Conservation (phyloP, 257 asterid species). For the Lycium barbarum region DNA sequence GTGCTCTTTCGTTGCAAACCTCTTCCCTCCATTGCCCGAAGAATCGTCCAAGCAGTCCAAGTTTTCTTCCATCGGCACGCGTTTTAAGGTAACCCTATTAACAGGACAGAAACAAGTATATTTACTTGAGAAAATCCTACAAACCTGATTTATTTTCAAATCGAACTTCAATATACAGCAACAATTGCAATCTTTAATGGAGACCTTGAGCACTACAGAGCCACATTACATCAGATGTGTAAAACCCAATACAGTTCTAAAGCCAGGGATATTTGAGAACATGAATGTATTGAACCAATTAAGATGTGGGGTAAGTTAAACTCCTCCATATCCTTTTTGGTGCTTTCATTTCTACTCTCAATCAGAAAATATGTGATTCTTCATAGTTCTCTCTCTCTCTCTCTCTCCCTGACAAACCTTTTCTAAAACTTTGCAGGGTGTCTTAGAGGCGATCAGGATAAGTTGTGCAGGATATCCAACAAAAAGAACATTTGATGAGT, state of each 20-base stretch:
- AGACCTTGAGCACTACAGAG: slow-evolving; percentile 86
- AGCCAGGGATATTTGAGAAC: slow-evolving; percentile 97
- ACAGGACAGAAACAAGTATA: slow-evolving; percentile 15
- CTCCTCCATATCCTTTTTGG: slow-evolving; percentile 20
- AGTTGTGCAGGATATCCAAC: slow-evolving; percentile 99
- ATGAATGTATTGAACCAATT: slow-evolving; percentile 82
- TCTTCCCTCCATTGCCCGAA: slow-evolving; percentile 78
- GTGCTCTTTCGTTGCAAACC: slow-evolving; percentile 77
- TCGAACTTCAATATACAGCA: slow-evolving; percentile 60
- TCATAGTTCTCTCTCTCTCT: slow-evolving; percentile 28
- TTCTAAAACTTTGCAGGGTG: slow-evolving; percentile 69
- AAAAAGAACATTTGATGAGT: slow-evolving; percentile 89
- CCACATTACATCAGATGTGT: slow-evolving; percentile 98
- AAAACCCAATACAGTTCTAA: slow-evolving; percentile 84
- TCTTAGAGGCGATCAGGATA: slow-evolving; percentile 93
- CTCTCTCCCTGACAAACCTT: slow-evolving; percentile 33
- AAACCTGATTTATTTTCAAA: slow-evolving; percentile 30
- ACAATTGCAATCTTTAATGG: slow-evolving; percentile 95
- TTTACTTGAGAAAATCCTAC: slow-evolving; percentile 31
- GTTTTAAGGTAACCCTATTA: slow-evolving; percentile 76
- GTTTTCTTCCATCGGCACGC: slow-evolving; percentile 93
- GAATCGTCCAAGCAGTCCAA: slow-evolving; percentile 89
- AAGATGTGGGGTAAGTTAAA: slow-evolving; percentile 88
- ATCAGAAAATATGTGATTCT: neutral
- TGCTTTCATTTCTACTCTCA: neutral